Evolutionary conservation across 805 yeast species (phyloP).

Genomic region (Lipomyces starkeyi): DNA sequence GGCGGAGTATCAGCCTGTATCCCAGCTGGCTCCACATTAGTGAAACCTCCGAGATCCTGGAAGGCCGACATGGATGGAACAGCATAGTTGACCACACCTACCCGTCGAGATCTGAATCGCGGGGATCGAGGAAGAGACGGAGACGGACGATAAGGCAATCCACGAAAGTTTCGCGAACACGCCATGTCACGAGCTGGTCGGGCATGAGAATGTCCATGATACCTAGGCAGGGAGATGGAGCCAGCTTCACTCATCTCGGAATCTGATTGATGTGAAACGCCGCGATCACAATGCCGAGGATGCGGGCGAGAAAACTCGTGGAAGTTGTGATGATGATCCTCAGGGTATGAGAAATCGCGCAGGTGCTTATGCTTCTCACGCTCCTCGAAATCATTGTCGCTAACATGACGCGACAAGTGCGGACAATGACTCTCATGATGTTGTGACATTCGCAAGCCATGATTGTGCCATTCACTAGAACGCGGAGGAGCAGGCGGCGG

Average conservation of each 20-base stretch:
- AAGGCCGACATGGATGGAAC: conserved; percentile 5
- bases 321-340: not conserved
- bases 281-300: not conserved
- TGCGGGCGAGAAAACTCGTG: not conserved
- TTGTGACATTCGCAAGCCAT: not conserved
- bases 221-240: not conserved
- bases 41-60: not conserved
- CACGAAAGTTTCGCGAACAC: not conserved
- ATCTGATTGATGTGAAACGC: not conserved
- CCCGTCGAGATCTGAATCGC: not conserved
- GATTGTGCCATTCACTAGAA: not conserved
- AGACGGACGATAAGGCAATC: not conserved
- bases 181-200: not conserved
- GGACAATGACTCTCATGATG: not conserved
- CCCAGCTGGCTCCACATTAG: not conserved
- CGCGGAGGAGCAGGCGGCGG: not conserved
- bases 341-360: too few relatives aligned
- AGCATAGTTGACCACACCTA: not conserved
- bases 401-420: not conserved
- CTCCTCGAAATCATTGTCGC: not conserved
- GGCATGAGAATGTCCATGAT: not conserved
- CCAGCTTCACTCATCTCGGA: not conserved
- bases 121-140: not conserved
- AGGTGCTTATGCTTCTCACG: not conserved
- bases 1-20: not conserved